Evolutionary conservation across 768 basidiomycete genomes (phyloP).

Genomic region (Pleurotus djamor): DNA sequence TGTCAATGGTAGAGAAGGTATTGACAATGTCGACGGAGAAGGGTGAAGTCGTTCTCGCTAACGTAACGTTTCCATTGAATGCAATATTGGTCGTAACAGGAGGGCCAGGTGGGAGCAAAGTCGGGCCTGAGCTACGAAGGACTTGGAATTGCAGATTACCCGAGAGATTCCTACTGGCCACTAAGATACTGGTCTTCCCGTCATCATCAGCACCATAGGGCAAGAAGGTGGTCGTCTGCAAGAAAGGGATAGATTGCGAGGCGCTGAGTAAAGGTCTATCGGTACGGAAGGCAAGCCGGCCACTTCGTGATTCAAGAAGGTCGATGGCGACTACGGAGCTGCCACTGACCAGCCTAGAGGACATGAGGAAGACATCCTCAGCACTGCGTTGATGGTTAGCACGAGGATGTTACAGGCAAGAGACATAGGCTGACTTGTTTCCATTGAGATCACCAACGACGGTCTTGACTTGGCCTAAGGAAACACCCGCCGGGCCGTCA

Average conservation of each 20-base stretch:
- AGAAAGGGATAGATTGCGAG: background rate
- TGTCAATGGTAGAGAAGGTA: background rate
- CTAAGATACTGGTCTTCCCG: background rate
- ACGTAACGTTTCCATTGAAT: slow-evolving; percentile 1
- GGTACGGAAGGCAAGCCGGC: background rate
- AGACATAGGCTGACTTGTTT: background rate
- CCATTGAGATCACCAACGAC: slow-evolving; percentile 3
- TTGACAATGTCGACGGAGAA: background rate
- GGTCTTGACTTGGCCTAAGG: background rate
- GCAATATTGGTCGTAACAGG: background rate
- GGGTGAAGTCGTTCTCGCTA: background rate
- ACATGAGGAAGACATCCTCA: slow-evolving; percentile 1
- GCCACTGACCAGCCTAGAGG: background rate
- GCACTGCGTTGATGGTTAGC: background rate
- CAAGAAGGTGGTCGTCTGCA: background rate
- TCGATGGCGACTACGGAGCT: background rate
- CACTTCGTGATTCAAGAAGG: background rate
- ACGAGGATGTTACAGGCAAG: background rate
- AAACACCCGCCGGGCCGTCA: background rate
- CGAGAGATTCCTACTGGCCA: background rate
- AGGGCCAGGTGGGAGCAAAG: background rate
- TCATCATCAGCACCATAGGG: slow-evolving; percentile 1
- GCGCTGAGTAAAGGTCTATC: background rate
- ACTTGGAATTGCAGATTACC: background rate
- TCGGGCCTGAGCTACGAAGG: background rate